A percentile compares a stretch with the other conserved stretches of the same genome.
These are phyloP conservation scores for Debaryomyces prosopidis DNA, from an alignment of 805 yeast species.

Conservation along the genomic window DNA sequence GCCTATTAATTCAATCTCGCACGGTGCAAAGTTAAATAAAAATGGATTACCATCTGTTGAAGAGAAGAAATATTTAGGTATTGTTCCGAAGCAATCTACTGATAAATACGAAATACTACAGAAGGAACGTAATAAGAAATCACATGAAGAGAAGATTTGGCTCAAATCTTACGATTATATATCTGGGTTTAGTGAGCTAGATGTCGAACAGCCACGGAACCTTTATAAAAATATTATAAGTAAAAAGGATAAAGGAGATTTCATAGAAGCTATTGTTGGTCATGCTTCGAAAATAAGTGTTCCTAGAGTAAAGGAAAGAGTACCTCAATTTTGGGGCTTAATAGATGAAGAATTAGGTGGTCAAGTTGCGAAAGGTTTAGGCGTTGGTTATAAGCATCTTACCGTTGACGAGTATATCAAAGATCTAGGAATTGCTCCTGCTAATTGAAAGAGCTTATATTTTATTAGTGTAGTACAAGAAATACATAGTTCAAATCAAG, in stretches of 20 bases:
- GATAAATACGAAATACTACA: constrained; percentile 27
- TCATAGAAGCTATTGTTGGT: constrained; percentile 38
- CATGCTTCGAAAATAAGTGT: constrained; percentile 36
- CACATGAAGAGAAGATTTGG: constrained; percentile 40
- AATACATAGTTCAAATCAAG: too few species aligned
- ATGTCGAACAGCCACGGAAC: constrained; percentile 48
- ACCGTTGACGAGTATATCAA: constrained; percentile 34
- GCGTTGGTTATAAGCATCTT: constrained; percentile 33
- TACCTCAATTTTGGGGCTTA: constrained; percentile 44
- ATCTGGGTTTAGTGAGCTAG: constrained; percentile 43
- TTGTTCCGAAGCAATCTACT: constrained; percentile 25
- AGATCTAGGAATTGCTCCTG: constrained; percentile 21
- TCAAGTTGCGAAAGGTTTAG: constrained; percentile 41
- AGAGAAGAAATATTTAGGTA: constrained; percentile 29
- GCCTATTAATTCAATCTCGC: constrained; percentile 28
- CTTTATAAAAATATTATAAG: constrained; percentile 40
- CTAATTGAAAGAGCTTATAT: too few species aligned
- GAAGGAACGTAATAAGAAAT: constrained; percentile 24
- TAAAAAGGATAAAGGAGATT: constrained; percentile 28
- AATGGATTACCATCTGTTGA: constrained; percentile 22
- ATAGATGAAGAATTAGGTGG: constrained; percentile 42
- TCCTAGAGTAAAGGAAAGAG: constrained; percentile 31
- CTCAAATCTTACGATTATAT: constrained; percentile 35
- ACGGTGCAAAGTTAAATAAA: constrained; percentile 15
- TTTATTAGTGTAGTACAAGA: too few species aligned